Conservation (phyloP, 2,329 filamentous ascomycete species). For the Phyllosticta capitalensis region DNA sequence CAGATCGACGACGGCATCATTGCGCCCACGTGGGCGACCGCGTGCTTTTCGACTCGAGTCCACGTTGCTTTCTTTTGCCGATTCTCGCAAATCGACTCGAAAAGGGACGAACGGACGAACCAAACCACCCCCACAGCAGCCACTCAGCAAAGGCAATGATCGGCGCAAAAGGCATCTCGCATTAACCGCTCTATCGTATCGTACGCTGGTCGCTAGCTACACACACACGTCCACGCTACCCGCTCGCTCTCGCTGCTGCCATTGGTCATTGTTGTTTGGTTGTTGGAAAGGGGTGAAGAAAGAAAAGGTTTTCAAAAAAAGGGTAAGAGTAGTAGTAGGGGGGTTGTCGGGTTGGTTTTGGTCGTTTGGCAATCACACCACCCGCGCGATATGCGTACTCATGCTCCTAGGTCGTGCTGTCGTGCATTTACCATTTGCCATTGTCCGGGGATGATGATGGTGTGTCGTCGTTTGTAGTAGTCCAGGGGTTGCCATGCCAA, state of each 20-base stretch:
- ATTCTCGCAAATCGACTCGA: too few relatives aligned
- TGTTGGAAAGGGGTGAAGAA: neutral
- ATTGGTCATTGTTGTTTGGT: neutral
- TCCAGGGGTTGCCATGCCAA: neutral
- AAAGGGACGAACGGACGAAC: too few relatives aligned
- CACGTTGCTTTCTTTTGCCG: too few relatives aligned
- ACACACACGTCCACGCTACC: neutral
- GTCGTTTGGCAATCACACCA: too few relatives aligned
- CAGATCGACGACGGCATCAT: too few relatives aligned
- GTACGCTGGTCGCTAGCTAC: neutral
- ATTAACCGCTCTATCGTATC: neutral
- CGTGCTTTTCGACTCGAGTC: too few relatives aligned
- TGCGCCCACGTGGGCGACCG: too few relatives aligned
- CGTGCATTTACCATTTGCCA: neutral
- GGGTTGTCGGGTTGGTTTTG: too few relatives aligned
- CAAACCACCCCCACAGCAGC: too few relatives aligned
- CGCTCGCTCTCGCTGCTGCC: neutral
- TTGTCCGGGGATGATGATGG: neutral
- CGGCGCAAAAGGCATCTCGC: neutral
- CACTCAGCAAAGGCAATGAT: neutral
- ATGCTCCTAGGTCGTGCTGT: neutral
- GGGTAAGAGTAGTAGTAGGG: neutral
- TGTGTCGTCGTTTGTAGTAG: neutral
- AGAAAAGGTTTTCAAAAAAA: neutral
- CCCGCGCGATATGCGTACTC: neutral